A percentile compares a stretch with the other conserved stretches of the same genome.
Evolutionary conservation across 441 rosid genomes (phyloP).

Genomic region (Isatis lusitanica): DNA sequence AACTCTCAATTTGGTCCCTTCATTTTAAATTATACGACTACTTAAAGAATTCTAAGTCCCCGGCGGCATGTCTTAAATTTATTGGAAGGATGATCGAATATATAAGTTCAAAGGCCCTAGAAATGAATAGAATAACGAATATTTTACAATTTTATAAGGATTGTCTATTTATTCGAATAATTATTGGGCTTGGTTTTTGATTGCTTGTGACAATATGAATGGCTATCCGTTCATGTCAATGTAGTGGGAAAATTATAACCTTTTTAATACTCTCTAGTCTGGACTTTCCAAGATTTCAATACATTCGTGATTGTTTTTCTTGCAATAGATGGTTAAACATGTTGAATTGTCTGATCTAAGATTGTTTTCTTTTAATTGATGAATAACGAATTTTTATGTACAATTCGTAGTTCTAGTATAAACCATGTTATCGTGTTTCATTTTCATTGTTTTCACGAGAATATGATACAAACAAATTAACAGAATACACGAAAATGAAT

Average conservation of each 20-base stretch:
- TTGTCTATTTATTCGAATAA: conserved; percentile 3
- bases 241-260: background rate
- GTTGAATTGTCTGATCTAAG: background rate
- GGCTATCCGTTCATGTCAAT: conserved; percentile 10
- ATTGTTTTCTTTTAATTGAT: background rate
- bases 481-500: background rate
- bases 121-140: background rate
- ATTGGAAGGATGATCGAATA: conserved; percentile 25
- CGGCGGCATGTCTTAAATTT: conserved; percentile 11
- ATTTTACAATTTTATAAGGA: background rate
- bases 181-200: conserved; percentile 5
- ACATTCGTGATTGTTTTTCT: background rate
- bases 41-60: background rate
- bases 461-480: background rate
- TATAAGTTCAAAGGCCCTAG: background rate
- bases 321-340: background rate
- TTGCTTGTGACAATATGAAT: conserved; percentile 16
- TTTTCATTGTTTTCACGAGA: background rate
- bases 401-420: background rate
- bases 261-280: background rate
- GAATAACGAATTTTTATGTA: background rate
- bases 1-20: conserved; percentile 12
- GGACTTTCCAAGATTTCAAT: background rate
- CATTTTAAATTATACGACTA: background rate
- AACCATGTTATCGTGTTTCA: background rate